phyloP scores from a whole-genome alignment of 1,139 yeast genomes.

The Debaryomyces udenii region DNA sequence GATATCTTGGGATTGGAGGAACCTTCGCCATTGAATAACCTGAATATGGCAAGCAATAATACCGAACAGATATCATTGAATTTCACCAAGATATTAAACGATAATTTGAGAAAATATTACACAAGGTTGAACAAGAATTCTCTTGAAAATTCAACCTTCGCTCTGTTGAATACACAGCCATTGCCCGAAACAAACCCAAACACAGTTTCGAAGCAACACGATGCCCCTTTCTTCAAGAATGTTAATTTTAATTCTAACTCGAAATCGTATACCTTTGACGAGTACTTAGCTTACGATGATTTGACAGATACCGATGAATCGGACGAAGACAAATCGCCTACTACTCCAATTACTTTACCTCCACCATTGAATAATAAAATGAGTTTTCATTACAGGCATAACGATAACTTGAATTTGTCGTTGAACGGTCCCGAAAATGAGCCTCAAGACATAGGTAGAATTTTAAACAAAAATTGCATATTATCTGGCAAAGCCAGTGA shows the following conservation, averaged over 20 bases:
- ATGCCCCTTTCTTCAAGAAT: constrained; percentile 40
- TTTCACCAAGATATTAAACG: constrained; percentile 45
- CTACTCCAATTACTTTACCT: constrained; percentile 22
- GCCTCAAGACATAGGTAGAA: constrained; percentile 32
- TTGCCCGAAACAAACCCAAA: constrained; percentile 8
- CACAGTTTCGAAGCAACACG: constrained; percentile 5
- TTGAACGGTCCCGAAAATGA: constrained; percentile 24
- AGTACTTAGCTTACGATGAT: constrained; percentile 39
- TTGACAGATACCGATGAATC: constrained; percentile 19
- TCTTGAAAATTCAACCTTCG: constrained; percentile 37
- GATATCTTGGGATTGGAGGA: constrained; percentile 32
- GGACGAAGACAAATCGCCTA: constrained; percentile 15
- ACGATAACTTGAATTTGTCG: constrained; percentile 48
- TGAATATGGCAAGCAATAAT: constrained; percentile 9
- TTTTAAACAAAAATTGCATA: constrained; percentile 49
- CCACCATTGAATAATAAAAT: constrained; percentile 31
- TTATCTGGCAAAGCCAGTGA: constrained; percentile 56
- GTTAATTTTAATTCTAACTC: constrained; percentile 29
- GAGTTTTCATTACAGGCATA: constrained; percentile 49
- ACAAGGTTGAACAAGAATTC: constrained; percentile 28
- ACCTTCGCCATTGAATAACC: constrained; percentile 12
- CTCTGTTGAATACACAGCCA: constrained; percentile 30
- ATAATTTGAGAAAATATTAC: constrained; percentile 41
- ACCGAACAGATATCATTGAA: constrained; percentile 28
- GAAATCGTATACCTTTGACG: constrained; percentile 40